Evolutionary conservation across 2,329 filamentous ascomycete genomes (phyloP), one percentile per base, ranked within the genome.

Genomic region (Clathrospora elynae): DNA sequence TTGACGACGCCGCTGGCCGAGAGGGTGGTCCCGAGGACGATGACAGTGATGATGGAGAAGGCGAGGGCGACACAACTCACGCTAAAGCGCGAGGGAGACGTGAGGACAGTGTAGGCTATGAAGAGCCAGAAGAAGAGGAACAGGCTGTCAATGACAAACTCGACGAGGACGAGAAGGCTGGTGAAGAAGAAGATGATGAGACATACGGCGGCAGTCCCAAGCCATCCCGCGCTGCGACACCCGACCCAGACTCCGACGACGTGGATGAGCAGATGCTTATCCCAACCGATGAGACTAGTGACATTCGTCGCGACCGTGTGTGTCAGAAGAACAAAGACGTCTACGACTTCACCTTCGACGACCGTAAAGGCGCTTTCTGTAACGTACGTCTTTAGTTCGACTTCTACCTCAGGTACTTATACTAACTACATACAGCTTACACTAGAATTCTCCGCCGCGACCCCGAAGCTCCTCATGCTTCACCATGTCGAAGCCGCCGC

Each of bases 391-490:
- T n/a, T n/a, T n/a, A n/a, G n/a, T n/a, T n/a, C n/a, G n/a, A n/a
- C n/a, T n/a, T n/a, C n/a, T n/a, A n/a, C n/a, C n/a, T n/a, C n/a
- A n/a, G n/a, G n/a, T n/a, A n/a, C n/a, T n/a, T n/a, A n/a, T n/a
- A n/a, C n/a, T n/a, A n/a, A n/a, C n/a, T n/a, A n/a, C n/a, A n/a
- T n/a, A n/a, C n/a, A 86, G 53, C 83, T 97, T 62, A 87, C 87
- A 11, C 81, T 97, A 46, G 89, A 85, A 71, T 96, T 95, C 67
- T 83, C 88, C 51, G 82, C 86, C 28, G 76, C 81, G 29, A 87
- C 87, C 10, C 88, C 92, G 53, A 99, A 99, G 75, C 80, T 99
- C 33, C 82, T 99, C 46, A 93, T 99, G 81, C 84, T 97, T 45
- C 88, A 88, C 61, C 78, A 97, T 44, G 88, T 97, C 40, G 90